Evolutionary conservation across 176 grass and related monocot species (phyloP), one percentile per base, ranked within the genome.

Genomic region (Bromus sterilis): DNA sequence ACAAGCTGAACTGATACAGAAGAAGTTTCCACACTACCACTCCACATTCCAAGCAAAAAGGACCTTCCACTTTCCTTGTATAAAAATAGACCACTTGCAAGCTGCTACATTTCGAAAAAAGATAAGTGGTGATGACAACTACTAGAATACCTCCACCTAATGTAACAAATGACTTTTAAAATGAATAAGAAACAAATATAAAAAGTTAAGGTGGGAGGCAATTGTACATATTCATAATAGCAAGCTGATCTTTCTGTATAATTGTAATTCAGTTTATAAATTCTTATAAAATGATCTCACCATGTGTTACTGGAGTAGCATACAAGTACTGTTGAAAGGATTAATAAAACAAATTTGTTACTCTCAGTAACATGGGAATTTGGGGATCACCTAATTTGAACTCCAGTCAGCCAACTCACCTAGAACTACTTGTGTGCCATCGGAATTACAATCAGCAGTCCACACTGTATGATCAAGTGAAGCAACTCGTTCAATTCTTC

Each of bases 391-490:
- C n/a, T n/a, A n/a, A n/a, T n/a, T n/a, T n/a, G n/a, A n/a, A n/a
- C n/a, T n/a, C n/a, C n/a, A n/a, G n/a, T 90, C 41, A 82, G 30
- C 40, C 53, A 77, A 90, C 88, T 88, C 33, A 94, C 91, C 91
- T 35, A 94, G 56, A 62, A 83, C 79, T 77, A 71, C 91, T 31
- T 74, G 86, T 41, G 83, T 86, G 26, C 86, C 64, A 74, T 86
- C 78, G 35, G 56, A 75, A 70, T 74, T 91, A 68, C 83, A 94
- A 81, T 94, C 91, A 86, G 70, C 79, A 55, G 88, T 81, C 83
- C 83, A 94, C 62, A 94, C 75, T 56, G 91, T 94, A 41, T 41
- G 70, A 31, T 88, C 75, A 60, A 90, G 66, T 70, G 82, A 78
- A 58, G 83, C 82, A 32, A 94, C 35, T 34, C 42, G 46, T 70